Base-by-base conservation (phyloP, 139 green algal species). In the Micromonas pusilla region DNA sequence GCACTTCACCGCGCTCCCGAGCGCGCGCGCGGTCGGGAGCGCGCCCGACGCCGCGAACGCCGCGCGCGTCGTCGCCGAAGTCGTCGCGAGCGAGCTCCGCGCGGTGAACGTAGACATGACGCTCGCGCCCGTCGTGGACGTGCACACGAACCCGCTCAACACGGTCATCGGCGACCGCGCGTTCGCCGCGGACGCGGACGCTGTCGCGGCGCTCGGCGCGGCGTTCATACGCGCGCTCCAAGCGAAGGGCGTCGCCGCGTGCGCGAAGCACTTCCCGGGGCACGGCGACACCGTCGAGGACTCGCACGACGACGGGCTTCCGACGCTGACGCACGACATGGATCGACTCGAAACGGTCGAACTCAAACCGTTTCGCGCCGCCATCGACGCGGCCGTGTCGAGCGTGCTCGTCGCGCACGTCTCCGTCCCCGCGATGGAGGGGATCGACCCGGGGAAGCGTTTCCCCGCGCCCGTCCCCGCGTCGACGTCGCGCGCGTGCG, bases 91-190 rank as follows among this genome's bases (percentile, higher is more conserved):
- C 0, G 84, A 88, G 78, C 80, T 88, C 3, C 81, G 80, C 6
- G 85, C 79, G 3, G 73, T 85, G 21, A 31, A 87, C 75, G 80
- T 88, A 31, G 84, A 88, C 66, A 81, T 88, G 66, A 77, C 89
- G 75, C 60, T 88, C 37, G 84, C 84, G 2, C 84, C 84, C 9
- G 84, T 88, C 13, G 23, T 88, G 26, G 84, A 88, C 72, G 83
- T 88, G 25, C 54, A 88, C 76, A 88, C 80, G 20, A 88, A 88
- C 75, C 84, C 84, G 21, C 3, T 64, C 13, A 88, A 88, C 68
- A 80, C 84, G 2, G 84, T 88, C 32, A 88, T 88, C 60, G 84
- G 84, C 30, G 63, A 80, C 66, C 68, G 74, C 25, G 5, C 68
- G 3, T 80, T 66, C 74, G 37, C 66, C 5, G 28, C 33, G 3